Percentiles rank a stretch among this genome's conserved stretches.
These are phyloP conservation scores for Diutina rugosa DNA, from an alignment of 1,139 yeast species.

Conservation along the genomic window DNA sequence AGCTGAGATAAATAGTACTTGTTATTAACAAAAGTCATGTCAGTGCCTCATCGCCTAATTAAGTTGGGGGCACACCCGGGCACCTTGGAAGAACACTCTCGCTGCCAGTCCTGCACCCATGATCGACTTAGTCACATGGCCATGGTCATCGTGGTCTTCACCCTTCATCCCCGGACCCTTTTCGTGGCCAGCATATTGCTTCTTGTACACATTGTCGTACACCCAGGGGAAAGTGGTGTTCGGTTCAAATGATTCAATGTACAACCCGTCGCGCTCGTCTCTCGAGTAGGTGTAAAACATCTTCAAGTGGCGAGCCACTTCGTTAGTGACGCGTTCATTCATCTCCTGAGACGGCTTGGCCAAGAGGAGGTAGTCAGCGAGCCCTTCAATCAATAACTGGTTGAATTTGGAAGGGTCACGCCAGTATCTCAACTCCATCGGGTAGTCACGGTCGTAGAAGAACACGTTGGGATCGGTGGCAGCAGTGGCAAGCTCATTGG, in stretches of 20 bases:
- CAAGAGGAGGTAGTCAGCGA: constrained; percentile 49
- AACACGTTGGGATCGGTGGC: constrained; percentile 43
- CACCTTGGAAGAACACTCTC: constrained; percentile 57
- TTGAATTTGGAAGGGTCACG: constrained; percentile 53
- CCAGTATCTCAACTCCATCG: constrained; percentile 45
- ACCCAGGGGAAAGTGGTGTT: constrained; percentile 38
- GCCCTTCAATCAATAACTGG: constrained; percentile 54
- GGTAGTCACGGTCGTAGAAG: constrained; percentile 56
- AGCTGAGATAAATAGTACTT: too few species aligned
- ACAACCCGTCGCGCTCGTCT: constrained; percentile 48
- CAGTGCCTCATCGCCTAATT: constrained; percentile 5
- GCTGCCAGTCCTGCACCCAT: constrained; percentile 62
- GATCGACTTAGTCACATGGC: constrained; percentile 29
- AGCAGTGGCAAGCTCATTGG: constrained; percentile 48
- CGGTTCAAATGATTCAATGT: constrained; percentile 51
- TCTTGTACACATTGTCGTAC: constrained; percentile 34
- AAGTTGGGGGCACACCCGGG: constrained; percentile 34
- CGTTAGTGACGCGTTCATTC: constrained; percentile 23
- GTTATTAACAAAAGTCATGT: too few species aligned
- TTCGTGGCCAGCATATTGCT: constrained; percentile 39
- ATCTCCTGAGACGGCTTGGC: constrained; percentile 29
- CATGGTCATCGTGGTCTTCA: constrained; percentile 19
- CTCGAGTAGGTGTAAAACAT: constrained; percentile 45
- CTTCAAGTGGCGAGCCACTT: constrained; percentile 35
- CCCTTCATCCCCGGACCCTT: constrained; percentile 39